Evolutionary conservation across 768 basidiomycete genomes (phyloP).

Genomic region (Leccinum olivaceopallidum): DNA sequence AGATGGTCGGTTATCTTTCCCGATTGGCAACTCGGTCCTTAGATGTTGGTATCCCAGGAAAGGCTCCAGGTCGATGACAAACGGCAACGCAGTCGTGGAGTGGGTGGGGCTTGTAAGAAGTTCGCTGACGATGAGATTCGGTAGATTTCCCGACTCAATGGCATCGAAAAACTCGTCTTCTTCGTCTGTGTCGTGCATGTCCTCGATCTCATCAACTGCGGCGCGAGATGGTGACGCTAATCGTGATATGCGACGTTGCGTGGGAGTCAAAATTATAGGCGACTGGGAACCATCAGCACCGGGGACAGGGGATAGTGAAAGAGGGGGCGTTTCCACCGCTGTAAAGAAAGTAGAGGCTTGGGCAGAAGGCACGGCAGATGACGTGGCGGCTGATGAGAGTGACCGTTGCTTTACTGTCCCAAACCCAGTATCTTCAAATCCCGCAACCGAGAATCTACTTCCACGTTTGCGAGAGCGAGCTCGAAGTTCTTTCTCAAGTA

Average conservation of each 20-base stretch:
- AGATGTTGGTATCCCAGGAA: constrained; percentile 73
- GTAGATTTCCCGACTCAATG: constrained; percentile 79
- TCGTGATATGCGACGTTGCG: constrained; percentile 22
- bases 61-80: constrained; percentile 40
- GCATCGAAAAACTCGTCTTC: constrained; percentile 99
- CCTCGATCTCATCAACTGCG: constrained; percentile 35
- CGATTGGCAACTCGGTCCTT: constrained; percentile 59
- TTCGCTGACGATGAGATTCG: constrained; percentile 71
- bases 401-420: constrained; percentile 23
- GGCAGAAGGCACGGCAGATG: constrained; percentile 20
- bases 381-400: constrained; percentile 14
- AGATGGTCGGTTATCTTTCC: constrained; percentile 76
- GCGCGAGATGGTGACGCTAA: constrained; percentile 15
- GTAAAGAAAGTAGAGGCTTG: constrained; percentile 24
- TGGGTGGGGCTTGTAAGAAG: constrained; percentile 52
- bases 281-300: constrained; percentile 6
- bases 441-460: constrained; percentile 53
- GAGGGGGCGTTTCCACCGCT: constrained; percentile 21
- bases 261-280: constrained; percentile 23
- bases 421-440: constrained; percentile 22
- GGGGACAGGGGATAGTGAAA: constrained; percentile 8
- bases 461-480: constrained; percentile 57
- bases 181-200: constrained; percentile 59
- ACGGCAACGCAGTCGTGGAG: constrained; percentile 35
- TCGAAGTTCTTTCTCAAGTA: constrained; percentile 77